Evolutionary conservation across 2,329 filamentous ascomycete genomes (phyloP).

Genomic region (Emergomyces orientalis): DNA sequence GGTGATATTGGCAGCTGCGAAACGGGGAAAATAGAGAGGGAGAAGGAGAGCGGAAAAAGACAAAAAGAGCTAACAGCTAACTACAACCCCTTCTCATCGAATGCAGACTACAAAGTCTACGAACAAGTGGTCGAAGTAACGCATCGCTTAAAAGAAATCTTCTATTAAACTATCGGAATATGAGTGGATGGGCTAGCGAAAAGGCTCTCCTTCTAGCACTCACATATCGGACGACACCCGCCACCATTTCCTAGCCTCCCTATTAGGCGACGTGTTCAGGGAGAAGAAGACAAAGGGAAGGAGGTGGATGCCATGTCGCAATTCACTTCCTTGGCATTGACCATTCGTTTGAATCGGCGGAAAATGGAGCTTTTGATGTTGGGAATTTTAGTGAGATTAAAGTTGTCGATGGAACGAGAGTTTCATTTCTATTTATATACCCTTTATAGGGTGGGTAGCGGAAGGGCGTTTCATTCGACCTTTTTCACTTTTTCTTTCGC

Average conservation of each 20-base stretch:
- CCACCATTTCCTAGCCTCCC: background rate
- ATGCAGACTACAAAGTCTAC: slow-evolving; percentile 62
- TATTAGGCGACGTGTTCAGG: background rate
- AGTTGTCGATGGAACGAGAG: background rate
- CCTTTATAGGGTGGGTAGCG: background rate
- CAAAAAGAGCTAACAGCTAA: background rate
- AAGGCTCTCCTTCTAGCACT: background rate
- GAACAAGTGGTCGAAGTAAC: slow-evolving; percentile 77
- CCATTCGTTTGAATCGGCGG: background rate
- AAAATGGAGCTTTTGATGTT: background rate
- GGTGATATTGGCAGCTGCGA: background rate
- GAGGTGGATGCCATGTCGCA: background rate
- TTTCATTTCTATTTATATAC: background rate
- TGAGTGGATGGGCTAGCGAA: background rate
- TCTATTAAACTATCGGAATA: slow-evolving; percentile 47
- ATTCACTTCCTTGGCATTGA: background rate
- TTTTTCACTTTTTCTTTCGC: background rate
- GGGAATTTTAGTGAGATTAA: background rate
- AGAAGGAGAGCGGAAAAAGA: background rate
- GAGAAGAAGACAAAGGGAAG: background rate
- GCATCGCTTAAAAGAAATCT: slow-evolving; percentile 71
- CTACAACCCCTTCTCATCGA: background rate
- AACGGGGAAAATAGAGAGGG: background rate
- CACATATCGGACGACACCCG: background rate
- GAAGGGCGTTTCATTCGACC: background rate